Evolutionary conservation across 2,329 filamentous ascomycete species (phyloP).

Genomic region (Epichloe aotearoae): DNA sequence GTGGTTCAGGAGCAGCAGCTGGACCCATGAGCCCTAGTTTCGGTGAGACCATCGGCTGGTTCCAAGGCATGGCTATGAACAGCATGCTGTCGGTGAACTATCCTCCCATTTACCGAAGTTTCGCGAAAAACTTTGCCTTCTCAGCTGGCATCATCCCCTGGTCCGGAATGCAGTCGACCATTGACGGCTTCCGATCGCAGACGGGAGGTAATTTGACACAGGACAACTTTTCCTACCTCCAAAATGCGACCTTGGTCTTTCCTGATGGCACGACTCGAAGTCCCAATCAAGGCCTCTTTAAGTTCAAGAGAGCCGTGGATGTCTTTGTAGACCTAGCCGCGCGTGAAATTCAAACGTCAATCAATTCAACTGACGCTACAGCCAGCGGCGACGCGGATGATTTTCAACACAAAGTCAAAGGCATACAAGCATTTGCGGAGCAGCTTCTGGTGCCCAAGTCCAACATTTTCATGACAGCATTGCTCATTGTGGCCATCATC

Average conservation of each 20-base stretch:
- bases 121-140: conserved; percentile 87
- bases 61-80: conserved; percentile 88
- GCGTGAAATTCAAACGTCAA: conserved; percentile 37
- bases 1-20: conserved; percentile 34
- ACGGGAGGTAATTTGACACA: conserved; percentile 81
- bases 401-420: conserved; percentile 45
- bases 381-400: conserved; percentile 12
- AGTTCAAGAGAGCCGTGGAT: conserved; percentile 41
- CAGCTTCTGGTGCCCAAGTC: conserved; percentile 72
- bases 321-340: conserved; percentile 34
- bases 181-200: conserved; percentile 65
- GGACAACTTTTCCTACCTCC: conserved; percentile 63
- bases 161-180: conserved; percentile 64
- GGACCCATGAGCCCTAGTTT: conserved; percentile 70
- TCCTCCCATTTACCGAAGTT: conserved; percentile 76
- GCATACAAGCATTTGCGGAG: conserved; percentile 74
- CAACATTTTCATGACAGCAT: conserved; percentile 92
- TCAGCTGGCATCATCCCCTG: conserved; percentile 75
- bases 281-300: conserved; percentile 23
- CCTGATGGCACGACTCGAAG: conserved; percentile 42
- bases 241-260: conserved; percentile 64
- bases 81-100: conserved; percentile 91
- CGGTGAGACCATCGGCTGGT: conserved; percentile 72
- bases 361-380: conserved; percentile 24
- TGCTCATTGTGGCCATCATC: conserved; percentile 78